phyloP scores from a whole-genome alignment of 1,284 basidiomycete genomes.

The Cutaneotrichosporon cutaneum region DNA sequence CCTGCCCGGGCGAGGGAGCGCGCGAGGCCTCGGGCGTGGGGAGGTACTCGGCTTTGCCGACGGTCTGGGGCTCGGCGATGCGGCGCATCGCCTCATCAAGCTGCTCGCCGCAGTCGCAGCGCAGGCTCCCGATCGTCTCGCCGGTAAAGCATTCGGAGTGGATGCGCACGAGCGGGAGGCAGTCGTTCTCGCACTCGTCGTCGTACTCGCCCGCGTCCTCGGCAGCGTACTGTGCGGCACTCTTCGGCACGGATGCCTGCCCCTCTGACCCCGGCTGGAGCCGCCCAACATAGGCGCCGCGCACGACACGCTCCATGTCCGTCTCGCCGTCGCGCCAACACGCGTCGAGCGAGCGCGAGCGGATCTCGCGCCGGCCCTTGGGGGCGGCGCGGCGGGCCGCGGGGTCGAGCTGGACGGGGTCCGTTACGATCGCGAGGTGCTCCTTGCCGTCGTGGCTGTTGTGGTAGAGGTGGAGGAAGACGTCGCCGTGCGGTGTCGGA shows the following conservation, averaged over 20 bases:
- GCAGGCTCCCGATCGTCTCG: slow-evolving; percentile 96
- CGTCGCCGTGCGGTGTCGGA: slow-evolving; percentile 91
- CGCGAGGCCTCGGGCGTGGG: slow-evolving; percentile 46
- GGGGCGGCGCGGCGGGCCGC: slow-evolving; percentile 51
- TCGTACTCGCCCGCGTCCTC: slow-evolving; percentile 17
- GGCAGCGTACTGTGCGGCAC: slow-evolving; percentile 14
- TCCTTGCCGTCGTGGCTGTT: slow-evolving; percentile 85
- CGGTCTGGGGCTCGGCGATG: slow-evolving; percentile 70
- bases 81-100: slow-evolving; percentile 92
- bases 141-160: slow-evolving; percentile 99
- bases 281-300: slow-evolving; percentile 90
- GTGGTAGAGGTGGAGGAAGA: slow-evolving; percentile 87
- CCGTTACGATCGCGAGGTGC: slow-evolving; percentile 95
- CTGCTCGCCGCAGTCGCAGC: slow-evolving; percentile 98
- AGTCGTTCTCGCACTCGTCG: slow-evolving; percentile 30
- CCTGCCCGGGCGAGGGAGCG: slow-evolving; percentile 24
- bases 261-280: slow-evolving; percentile 54
- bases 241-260: slow-evolving; percentile 31
- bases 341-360: slow-evolving; percentile 78
- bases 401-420: slow-evolving; percentile 69
- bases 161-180: slow-evolving; percentile 82
- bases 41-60: slow-evolving; percentile 25
- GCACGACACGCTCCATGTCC: slow-evolving; percentile 85
- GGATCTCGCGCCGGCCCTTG: slow-evolving; percentile 58
- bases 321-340: slow-evolving; percentile 85